These are phyloP conservation scores for Pluteus cervinus DNA, from an alignment of 768 basidiomycete species.

Conservation along the genomic window DNA sequence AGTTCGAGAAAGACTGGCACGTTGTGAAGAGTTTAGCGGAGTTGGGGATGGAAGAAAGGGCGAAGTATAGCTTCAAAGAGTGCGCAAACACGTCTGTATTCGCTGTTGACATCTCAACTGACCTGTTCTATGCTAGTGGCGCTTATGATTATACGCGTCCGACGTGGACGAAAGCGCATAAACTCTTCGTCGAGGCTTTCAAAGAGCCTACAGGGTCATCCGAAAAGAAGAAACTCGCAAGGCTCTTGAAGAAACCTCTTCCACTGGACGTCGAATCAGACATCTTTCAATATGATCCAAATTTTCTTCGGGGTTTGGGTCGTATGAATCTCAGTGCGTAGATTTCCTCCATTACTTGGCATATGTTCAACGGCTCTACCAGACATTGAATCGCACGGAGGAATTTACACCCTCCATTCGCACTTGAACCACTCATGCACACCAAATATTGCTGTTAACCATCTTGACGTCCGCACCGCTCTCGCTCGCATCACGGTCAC, in stretches of 20 bases:
- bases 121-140: neutral
- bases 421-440: conserved; percentile 83
- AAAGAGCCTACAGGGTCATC: conserved; percentile 41
- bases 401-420: conserved; percentile 79
- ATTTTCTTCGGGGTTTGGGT: conserved; percentile 67
- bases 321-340: conserved; percentile 76
- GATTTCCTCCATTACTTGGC: conserved; percentile 6
- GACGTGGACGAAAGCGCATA: conserved; percentile 63
- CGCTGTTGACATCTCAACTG: neutral
- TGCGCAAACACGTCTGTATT: conserved; percentile 16
- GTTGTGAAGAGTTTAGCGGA: conserved; percentile 60
- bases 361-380: conserved; percentile 1
- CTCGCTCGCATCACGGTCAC: conserved; percentile 72
- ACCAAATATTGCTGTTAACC: conserved; percentile 76
- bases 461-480: conserved; percentile 61
- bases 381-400: conserved; percentile 85
- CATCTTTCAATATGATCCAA: conserved; percentile 66
- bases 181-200: conserved; percentile 56
- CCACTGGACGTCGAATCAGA: conserved; percentile 42
- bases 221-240: conserved; percentile 54
- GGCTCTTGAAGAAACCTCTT: conserved; percentile 46
- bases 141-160: conserved; percentile 5
- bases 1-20: conserved; percentile 44
- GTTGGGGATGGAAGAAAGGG: conserved; percentile 69
- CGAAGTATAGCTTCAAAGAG: conserved; percentile 44